Evolutionary conservation across 2,329 filamentous ascomycete species (phyloP), one percentile per base, ranked within the genome.

Genomic region (Penicillium sp.): DNA sequence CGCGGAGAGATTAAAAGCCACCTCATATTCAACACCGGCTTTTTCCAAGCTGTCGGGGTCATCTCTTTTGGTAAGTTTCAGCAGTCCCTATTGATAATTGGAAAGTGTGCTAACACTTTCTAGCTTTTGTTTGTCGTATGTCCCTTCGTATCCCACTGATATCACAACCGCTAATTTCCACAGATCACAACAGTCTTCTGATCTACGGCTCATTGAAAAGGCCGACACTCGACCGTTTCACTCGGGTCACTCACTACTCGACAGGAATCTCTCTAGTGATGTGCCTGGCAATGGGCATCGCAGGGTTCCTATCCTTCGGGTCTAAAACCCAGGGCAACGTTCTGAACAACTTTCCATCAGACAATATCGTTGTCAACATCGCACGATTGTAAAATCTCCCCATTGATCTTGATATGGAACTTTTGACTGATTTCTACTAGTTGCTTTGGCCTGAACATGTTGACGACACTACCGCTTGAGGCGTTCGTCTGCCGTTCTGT

Each of bases 361-460:
- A 95, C 76, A 97, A 96, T 76, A 82, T 88, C 67, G 89, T 97
- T 86, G 92, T 97, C 71, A 97, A 97, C 76, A 83, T 99, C 58
- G 94, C 94, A 23, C 89, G 94, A 53, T 83, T 99, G 80, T 84
- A 74, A 68, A 79, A 67, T 9, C 4, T 40, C 13, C 21, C 21
- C 8, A 23, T 25, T 19, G 23, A 10, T 2, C 19, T 37, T 45
- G 25, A 35, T 10, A 25, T 27, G 35, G 40, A 35, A 12, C n/a
- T 23, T 6, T 19, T 25, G 52, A 51, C 72, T 75, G 56, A 70
- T 55, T 23, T 13, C 5, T 15, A 37, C 19, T 61, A 82, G 81
- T 50, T 97, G 91, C 77, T 97, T 99, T 72, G 94, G 94, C 2
- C 84, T 99, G 65, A 99, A 99, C 81, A 99, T 99, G 94, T 86